Evolutionary conservation across 2,329 filamentous ascomycete genomes (phyloP).

Genomic region (Chlorencoelia australis): DNA sequence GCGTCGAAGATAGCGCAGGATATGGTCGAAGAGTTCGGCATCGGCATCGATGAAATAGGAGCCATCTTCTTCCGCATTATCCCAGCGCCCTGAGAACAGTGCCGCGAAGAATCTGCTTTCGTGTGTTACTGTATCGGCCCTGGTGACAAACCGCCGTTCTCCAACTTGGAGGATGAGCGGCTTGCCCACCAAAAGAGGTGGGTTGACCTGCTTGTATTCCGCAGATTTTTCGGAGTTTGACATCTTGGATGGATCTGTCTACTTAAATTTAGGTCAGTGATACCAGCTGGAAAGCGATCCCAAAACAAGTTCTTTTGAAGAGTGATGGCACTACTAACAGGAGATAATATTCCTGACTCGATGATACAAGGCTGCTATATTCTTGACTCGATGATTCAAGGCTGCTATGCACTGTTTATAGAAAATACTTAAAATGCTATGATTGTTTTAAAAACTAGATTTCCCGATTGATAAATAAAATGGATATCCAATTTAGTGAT

Average conservation of each 20-base stretch:
- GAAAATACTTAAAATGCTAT: no score
- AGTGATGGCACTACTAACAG: no score
- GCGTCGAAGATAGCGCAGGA: slow-evolving; percentile 28
- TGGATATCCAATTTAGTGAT: no score
- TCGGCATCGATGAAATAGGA: slow-evolving; percentile 32
- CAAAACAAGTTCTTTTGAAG: no score
- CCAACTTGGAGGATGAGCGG: slow-evolving; percentile 4
- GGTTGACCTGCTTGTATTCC: background rate
- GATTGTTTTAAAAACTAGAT: no score
- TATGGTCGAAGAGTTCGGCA: slow-evolving; percentile 27
- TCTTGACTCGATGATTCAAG: no score
- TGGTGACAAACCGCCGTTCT: slow-evolving; percentile 6
- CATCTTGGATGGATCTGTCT: background rate
- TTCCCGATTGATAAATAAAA: no score
- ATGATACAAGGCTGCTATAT: no score
- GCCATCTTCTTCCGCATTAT: slow-evolving; percentile 21
- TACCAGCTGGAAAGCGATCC: no score
- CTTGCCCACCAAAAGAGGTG: background rate
- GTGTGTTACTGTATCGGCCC: background rate
- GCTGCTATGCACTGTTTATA: no score
- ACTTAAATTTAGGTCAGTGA: no score
- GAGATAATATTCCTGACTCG: no score
- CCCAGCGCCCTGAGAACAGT: slow-evolving; percentile 19
- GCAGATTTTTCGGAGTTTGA: background rate
- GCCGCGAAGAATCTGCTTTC: background rate